Percentiles rank a stretch among this genome's conserved stretches.
Evolutionary conservation across 371 early-diverging fungal species (phyloP).

Genomic region (Circinella umbellata): DNA sequence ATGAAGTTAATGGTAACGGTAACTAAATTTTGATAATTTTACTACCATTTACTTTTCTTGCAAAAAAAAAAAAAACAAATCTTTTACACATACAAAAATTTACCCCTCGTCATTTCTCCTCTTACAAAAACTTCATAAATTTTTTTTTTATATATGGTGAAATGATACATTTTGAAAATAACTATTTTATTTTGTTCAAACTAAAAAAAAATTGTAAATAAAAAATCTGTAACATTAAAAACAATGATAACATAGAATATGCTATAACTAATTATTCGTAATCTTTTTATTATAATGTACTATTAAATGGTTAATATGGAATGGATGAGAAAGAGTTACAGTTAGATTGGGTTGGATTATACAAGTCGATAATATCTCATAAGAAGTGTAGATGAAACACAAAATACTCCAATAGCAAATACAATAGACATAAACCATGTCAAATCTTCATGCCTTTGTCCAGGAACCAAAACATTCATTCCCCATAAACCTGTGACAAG

Average conservation of each 20-base stretch:
- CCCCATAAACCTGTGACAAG: slow-evolving; percentile 93
- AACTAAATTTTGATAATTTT: not conserved
- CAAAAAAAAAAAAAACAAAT: not conserved
- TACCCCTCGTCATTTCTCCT: not conserved
- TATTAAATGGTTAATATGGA: too few species aligned
- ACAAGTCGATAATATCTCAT: slow-evolving; percentile 44
- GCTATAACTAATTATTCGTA: too few species aligned
- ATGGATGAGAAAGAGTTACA: too few species aligned
- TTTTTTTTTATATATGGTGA: not conserved
- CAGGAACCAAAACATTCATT: slow-evolving; percentile 87
- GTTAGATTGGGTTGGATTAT: slow-evolving; percentile 1
- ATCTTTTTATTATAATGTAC: too few species aligned
- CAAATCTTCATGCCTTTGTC: slow-evolving; percentile 63
- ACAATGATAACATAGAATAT: too few species aligned
- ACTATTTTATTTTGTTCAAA: not conserved
- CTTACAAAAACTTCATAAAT: not conserved
- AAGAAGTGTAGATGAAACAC: slow-evolving; percentile 37
- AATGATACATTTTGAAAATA: not conserved
- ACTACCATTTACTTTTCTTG: too few species aligned
- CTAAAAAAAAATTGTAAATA: slow-evolving; percentile 11
- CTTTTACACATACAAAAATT: slow-evolving; percentile 4
- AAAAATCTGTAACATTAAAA: not conserved
- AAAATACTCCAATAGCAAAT: slow-evolving; percentile 36
- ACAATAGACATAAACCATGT: slow-evolving; percentile 72
- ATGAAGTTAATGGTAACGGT: slow-evolving; percentile 3